Evolutionary conservation across 202 grass and related monocot species (phyloP).

Genomic region (Bolboschoenoplectus hybrid): DNA sequence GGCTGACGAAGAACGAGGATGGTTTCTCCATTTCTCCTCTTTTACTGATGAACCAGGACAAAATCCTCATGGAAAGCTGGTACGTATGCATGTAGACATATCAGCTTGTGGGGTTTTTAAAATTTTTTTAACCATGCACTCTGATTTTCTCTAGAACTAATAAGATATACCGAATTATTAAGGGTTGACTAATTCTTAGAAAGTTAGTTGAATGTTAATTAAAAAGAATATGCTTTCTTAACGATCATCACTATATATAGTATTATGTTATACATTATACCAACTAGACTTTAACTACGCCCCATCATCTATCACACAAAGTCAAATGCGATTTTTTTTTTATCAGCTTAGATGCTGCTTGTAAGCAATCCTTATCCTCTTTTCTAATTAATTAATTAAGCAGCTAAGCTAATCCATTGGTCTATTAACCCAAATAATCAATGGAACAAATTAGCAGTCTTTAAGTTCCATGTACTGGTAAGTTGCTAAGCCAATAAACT

Average conservation of each 20-base stretch:
- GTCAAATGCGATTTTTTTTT: neutral
- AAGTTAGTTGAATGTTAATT: neutral
- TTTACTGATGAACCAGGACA: constrained; percentile 44
- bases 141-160: neutral
- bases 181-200: neutral
- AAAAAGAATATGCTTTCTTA: neutral
- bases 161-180: neutral
- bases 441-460: neutral
- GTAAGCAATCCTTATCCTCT: neutral
- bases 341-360: neutral
- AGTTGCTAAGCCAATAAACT: neutral
- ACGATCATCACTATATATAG: neutral
- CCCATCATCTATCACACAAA: neutral
- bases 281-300: neutral
- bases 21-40: constrained; percentile 45
- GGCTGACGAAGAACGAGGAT: constrained; percentile 46
- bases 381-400: neutral
- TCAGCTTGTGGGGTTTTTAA: neutral
- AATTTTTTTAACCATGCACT: neutral
- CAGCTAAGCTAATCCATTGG: neutral
- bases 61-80: constrained; percentile 50
- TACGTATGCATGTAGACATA: neutral
- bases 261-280: neutral
- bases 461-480: neutral
- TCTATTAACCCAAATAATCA: neutral